These are phyloP conservation scores for Diaporthe velutina DNA, from an alignment of 2,329 filamentous ascomycete species.

Conservation along the genomic window DNA sequence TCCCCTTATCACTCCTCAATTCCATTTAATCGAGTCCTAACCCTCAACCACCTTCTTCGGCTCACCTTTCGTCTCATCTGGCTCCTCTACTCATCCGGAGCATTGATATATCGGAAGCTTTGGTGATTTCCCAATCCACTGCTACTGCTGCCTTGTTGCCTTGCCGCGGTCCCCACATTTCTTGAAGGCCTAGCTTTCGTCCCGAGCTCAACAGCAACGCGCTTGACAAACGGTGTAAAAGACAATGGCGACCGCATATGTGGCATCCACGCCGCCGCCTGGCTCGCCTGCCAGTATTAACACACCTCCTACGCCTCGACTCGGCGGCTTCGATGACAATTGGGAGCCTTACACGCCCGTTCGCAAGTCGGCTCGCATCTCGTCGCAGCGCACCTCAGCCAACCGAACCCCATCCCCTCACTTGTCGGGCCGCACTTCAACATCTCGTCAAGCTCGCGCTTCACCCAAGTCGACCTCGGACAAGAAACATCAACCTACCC, in stretches of 20 bases:
- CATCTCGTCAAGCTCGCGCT: constrained; percentile 43
- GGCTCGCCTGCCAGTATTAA: constrained; percentile 62
- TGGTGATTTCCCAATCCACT: background rate
- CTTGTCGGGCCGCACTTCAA: constrained; percentile 46
- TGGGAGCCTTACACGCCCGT: constrained; percentile 79
- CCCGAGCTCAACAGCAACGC: background rate
- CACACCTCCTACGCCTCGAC: constrained; percentile 77
- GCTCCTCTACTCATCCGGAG: background rate
- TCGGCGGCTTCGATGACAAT: constrained; percentile 76
- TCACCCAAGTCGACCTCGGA: constrained; percentile 46
- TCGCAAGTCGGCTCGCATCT: constrained; percentile 76
- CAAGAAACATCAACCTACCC: constrained; percentile 41
- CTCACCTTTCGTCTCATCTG: background rate
- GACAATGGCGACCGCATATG: constrained; percentile 35
- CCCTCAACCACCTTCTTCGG: constrained; percentile 18
- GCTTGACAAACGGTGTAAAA: constrained; percentile 1
- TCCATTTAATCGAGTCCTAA: constrained; percentile 8
- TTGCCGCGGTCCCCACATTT: background rate
- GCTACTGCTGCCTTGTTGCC: constrained; percentile 7
- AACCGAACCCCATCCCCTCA: constrained; percentile 70
- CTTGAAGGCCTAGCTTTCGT: constrained; percentile 2
- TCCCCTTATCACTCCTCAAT: constrained; percentile 28
- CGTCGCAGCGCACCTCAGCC: constrained; percentile 61
- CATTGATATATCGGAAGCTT: constrained; percentile 20
- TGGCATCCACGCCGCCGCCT: constrained; percentile 71